Evolutionary conservation across 768 basidiomycete species (phyloP), one percentile per base, ranked within the genome.

Genomic region (Pleurotus platypus): DNA sequence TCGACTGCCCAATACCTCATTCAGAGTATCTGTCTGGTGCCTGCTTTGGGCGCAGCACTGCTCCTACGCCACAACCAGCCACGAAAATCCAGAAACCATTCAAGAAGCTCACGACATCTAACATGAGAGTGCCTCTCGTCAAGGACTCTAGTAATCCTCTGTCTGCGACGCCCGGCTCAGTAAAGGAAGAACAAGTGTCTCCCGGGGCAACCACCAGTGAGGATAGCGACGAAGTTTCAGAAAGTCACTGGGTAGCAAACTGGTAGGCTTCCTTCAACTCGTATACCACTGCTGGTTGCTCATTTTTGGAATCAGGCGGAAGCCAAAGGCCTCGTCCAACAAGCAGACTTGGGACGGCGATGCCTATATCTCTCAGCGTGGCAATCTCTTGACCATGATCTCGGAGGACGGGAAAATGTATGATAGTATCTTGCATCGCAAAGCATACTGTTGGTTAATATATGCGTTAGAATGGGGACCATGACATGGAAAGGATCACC

Each of bases 331-430:
- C n/a, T 54, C 51, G 13, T 54, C 51, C 4, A 90, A 79, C 74
- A 94, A 94, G 70, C 82, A 92, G 66, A 89, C 86, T 0, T 94
- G 94, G 92, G 92, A 94, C 57, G 91, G 87, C 2, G 90, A 87
- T 60, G 85, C 79, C 6, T 88, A 80, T 68, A 74, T 89, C 22
- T 81, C 82, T 27, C 73, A 76, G 38, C 66, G 70, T 35, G 76
- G 73, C 18, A 76, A 77, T 11, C 81, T 79, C 58, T 65, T 90
- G 18, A 78, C 76, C 1, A 79, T 91, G 74, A 70, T 89, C 40
- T 82, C 86, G 2, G 87, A 90, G 64, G 78, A 80, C 55, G 91
- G 91, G 2, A 83, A 85, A 72, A 68, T 84, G 90, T 92, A 67
- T 58, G 80, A 64, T 57, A 11, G 22, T 15, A 40, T 60, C 9